Base-by-base conservation (phyloP, 352 stramenopile species). In the Pythium dissimile region DNA sequence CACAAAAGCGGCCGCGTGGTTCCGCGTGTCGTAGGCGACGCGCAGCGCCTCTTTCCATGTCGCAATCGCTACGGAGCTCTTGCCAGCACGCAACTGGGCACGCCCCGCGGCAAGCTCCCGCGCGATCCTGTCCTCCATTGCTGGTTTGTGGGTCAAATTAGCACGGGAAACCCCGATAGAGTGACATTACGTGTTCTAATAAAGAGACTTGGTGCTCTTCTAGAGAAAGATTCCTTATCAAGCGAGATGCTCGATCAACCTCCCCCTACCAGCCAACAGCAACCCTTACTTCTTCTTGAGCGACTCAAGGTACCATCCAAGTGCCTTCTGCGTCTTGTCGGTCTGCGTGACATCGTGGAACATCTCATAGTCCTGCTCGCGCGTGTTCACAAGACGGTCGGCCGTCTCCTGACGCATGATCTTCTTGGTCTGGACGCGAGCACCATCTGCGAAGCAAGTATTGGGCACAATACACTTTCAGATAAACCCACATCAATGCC, bases 261-360 rank as follows among this genome's bases (percentile, higher is more conserved):
- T 44, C 31, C 31, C 44, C 26, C 8, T n/a, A 11, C 12, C 43
- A 8, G 20, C 2, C 10, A 24, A n/a, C n/a, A n/a, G n/a, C 43
- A 9, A 51, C 3, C 13, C 18, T 24, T 64, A 51, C 43, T 91
- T 81, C 64, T 85, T 92, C 75, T 89, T 92, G 53, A 94, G 74
- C 52, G 82, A 80, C 50, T 75, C 75, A 26, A 94, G 63, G 69
- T 94, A 94, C 57, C 77, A 75, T 16, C 60, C 82, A 47, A 94
- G 75, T 43, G 79, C 78, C 55, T 91, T 92, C 51, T 94, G 85
- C 47, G 88, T 77, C 68, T 88, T 88, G 69, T 92, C 83, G 12
- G 80, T 89, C 64, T 88, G 77, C 21, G 67, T 76, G 64, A 94
- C 87, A 61, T 89, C 77, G 30, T 65, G 64, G 54, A 92, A 94